phyloP scores from a whole-genome alignment of 2,329 filamentous ascomycete genomes.

The Alternaria postmessia region DNA sequence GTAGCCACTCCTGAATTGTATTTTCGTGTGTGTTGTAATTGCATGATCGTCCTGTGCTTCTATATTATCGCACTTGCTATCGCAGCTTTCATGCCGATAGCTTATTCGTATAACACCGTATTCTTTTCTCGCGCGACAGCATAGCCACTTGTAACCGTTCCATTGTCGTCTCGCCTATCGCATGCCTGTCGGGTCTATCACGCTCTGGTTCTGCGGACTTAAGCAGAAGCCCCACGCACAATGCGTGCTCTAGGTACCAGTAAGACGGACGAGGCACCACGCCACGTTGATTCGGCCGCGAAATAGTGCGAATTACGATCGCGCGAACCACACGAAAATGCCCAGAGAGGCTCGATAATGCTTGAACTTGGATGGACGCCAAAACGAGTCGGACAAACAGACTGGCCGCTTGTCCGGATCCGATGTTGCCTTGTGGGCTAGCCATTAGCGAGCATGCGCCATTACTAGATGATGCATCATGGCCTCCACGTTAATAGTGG shows the following conservation, averaged over 20 bases:
- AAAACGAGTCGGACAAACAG: constrained; percentile 23
- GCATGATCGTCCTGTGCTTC: neutral
- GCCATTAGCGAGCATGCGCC: constrained; percentile 19
- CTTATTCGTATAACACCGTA: neutral
- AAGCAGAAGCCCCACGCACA: neutral
- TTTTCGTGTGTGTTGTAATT: neutral
- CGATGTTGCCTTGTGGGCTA: neutral
- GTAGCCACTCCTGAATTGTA: neutral
- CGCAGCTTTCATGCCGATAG: neutral
- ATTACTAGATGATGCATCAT: constrained; percentile 7
- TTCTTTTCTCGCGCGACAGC: neutral
- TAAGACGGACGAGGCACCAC: neutral
- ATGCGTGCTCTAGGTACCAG: neutral
- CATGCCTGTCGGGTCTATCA: neutral
- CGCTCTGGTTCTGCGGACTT: neutral
- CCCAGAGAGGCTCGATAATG: neutral
- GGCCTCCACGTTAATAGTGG: constrained; percentile 21
- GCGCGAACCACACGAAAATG: neutral
- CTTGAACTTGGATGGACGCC: neutral
- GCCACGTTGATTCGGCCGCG: constrained; percentile 5
- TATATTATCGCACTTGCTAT: neutral
- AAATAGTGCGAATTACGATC: constrained; percentile 3
- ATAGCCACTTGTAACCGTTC: neutral
- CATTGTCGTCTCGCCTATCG: neutral
- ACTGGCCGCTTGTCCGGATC: constrained; percentile 6